Evolutionary conservation across 164 flowering plant species (phyloP), one percentile per base, ranked within the genome.

Genomic region (Vitis rupestris): DNA sequence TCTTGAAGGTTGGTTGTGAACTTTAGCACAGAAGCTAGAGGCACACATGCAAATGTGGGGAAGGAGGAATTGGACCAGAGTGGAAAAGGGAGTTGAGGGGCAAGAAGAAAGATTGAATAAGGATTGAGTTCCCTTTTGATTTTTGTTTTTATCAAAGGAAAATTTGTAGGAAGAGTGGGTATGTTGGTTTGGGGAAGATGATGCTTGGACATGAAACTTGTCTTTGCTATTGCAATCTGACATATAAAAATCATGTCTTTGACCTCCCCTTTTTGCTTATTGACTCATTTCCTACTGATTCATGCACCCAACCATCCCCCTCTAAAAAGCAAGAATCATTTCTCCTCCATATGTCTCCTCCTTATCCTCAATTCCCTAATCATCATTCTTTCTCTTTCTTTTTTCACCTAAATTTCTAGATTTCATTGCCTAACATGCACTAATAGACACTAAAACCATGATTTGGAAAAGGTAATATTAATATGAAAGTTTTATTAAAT

Each of bases 291-390:
- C 9, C 12, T 17, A 27, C 4, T 48, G 29, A 37, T 73, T 30
- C 71, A 73, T 64, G 66, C 62, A 69, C 29, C 65, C 69, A 64
- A 58, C 48, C 62, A 63, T 8, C 63, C 12, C 14, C 27, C 27
- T 10, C 10, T 11, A 30, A 59, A 52, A 70, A 23, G 48, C 51
- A 44, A 17, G 5, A 50, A 63, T 3, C 11, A 51, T 16, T 23
- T 51, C 15, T 70, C 63, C 73, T 70, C 23, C 23, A 19, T 19
- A 19, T 19, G 23, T 19, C 23, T 19, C 23, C 23, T 19, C 48
- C 54, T 62, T 70, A 62, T 70, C 73, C 30, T 69, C 56, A 53
- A 10, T 14, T 30, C 44, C 4, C 44, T 57, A 16, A 16, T 53
- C 56, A 10, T 12, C n/a, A 5, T 13, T 53, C n/a, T 53, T 53